Evolutionary conservation across 768 basidiomycete genomes (phyloP).

Genomic region (Lentinula boryana): DNA sequence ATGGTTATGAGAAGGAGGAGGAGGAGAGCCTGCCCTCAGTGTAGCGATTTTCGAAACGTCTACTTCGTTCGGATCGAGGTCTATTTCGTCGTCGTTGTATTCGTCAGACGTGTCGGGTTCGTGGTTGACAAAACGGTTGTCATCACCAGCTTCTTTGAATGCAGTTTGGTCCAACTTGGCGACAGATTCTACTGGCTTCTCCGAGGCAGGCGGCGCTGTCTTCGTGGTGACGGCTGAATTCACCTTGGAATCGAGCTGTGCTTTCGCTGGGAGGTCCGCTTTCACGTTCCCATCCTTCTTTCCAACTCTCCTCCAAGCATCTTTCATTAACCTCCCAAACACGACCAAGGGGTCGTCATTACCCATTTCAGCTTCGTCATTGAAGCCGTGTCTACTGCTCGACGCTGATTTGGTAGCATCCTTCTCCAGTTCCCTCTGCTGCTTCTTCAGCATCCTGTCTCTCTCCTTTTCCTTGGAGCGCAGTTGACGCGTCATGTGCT

Average conservation of each 20-base stretch:
- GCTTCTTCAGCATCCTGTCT: slow-evolving; percentile 12
- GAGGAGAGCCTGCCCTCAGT: background rate
- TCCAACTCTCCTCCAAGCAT: slow-evolving; percentile 43
- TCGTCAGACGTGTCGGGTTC: background rate
- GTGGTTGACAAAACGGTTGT: background rate
- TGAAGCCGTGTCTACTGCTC: slow-evolving; percentile 14
- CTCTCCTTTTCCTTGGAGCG: slow-evolving; percentile 13
- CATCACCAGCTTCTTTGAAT: background rate
- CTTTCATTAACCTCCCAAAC: slow-evolving; percentile 48
- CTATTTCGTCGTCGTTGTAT: background rate
- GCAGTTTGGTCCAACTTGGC: background rate
- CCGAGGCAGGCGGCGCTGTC: background rate
- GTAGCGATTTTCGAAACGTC: background rate
- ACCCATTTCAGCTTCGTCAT: slow-evolving; percentile 13
- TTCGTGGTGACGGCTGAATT: background rate
- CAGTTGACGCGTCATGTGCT: slow-evolving; percentile 20
- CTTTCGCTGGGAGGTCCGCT: background rate
- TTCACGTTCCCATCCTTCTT: slow-evolving; percentile 39
- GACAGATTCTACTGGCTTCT: background rate
- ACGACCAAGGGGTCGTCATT: slow-evolving; percentile 38
- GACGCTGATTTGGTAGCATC: slow-evolving; percentile 10
- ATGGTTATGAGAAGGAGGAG: background rate
- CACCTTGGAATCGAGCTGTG: background rate
- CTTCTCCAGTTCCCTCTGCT: slow-evolving; percentile 5
- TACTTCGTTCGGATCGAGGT: background rate